These are phyloP conservation scores for Claviceps sp. DNA, from an alignment of 2,329 filamentous ascomycete genomes.

Conservation along the genomic window DNA sequence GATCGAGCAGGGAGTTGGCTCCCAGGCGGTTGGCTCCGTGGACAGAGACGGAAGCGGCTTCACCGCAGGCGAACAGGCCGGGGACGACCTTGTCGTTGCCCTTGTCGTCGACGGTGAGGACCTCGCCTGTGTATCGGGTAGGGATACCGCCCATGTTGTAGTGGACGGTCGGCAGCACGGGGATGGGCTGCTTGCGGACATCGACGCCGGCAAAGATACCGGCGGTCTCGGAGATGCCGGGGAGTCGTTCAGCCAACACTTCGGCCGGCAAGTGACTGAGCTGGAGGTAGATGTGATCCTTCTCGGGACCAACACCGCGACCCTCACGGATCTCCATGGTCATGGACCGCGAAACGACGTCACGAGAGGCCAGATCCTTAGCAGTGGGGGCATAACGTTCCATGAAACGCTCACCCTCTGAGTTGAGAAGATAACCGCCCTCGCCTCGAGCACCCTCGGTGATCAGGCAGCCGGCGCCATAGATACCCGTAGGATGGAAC, in stretches of 20 bases:
- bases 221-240: conserved; percentile 96
- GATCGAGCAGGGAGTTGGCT: conserved; percentile 94
- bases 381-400: conserved; percentile 95
- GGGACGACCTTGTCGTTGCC: conserved; percentile 90
- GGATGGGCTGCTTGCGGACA: conserved; percentile 92
- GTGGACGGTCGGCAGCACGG: conserved; percentile 90
- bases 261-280: conserved; percentile 88
- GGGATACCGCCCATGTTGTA: conserved; percentile 99
- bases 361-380: conserved; percentile 92
- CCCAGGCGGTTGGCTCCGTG: conserved; percentile 96
- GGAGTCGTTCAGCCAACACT: conserved; percentile 87
- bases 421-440: conserved; percentile 95
- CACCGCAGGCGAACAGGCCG: conserved; percentile 90
- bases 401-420: conserved; percentile 98
- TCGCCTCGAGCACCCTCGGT: conserved; percentile 96
- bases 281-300: conserved; percentile 98
- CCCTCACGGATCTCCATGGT: conserved; percentile 96
- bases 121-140: conserved; percentile 93
- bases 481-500: conserved; percentile 98
- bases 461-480: conserved; percentile 94
- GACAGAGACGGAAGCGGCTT: conserved; percentile 94
- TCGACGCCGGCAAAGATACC: conserved; percentile 96
- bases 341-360: conserved; percentile 96
- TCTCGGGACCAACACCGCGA: conserved; percentile 89
- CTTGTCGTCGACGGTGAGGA: conserved; percentile 71